Conservation (phyloP, 2,329 filamentous ascomycete species). For the Colletotrichum orchidophilum region DNA sequence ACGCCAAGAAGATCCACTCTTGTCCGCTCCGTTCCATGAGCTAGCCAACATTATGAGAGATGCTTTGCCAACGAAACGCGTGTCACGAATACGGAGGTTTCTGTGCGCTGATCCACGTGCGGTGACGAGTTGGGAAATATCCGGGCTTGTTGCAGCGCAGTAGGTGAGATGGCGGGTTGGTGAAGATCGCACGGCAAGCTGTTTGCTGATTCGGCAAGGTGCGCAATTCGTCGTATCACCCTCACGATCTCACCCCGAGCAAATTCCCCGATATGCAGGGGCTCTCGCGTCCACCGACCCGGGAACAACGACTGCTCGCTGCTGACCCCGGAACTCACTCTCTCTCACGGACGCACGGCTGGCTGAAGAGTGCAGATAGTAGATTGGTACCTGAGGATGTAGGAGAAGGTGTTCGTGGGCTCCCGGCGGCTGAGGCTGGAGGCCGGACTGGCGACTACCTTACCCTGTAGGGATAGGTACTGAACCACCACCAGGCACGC, state of each 20-base stretch:
- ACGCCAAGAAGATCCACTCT: neutral
- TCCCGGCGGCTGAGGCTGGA: neutral
- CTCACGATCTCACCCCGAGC: neutral
- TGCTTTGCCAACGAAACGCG: neutral
- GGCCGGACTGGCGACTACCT: no score
- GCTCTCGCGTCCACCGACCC: neutral
- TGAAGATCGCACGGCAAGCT: neutral
- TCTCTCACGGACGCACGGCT: neutral
- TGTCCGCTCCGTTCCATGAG: neutral
- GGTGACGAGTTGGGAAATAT: neutral
- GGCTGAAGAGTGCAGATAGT: neutral
- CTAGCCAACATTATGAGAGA: neutral
- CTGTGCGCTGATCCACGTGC: neutral
- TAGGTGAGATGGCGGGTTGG: neutral
- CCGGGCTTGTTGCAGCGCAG: neutral
- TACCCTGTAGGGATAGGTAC: no score
- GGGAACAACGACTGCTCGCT: neutral
- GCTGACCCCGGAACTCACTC: neutral
- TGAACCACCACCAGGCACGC: no score
- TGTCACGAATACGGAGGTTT: neutral
- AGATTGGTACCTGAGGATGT: neutral
- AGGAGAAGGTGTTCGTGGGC: neutral
- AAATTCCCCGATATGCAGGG: neutral
- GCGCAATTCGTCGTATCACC: neutral
- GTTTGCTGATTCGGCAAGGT: neutral